Base-by-base conservation (phyloP, 208 protist genomes). In the Wallacemonas sp. region DNA sequence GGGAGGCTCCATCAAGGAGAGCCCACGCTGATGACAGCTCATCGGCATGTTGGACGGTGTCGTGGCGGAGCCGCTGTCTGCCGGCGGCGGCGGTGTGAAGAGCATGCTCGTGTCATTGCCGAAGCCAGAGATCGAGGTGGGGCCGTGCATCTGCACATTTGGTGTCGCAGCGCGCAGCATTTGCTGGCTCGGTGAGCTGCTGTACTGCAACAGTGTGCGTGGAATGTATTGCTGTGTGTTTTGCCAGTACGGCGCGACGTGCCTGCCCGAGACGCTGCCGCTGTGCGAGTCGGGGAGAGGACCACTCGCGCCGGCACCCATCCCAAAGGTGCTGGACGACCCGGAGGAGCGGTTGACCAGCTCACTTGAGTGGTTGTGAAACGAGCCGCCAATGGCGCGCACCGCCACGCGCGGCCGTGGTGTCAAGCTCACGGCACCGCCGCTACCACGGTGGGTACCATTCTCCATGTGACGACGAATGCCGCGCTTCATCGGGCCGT, bases 211-310 rank as follows among this genome's bases (percentile, higher is more conserved):
- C 50, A 26, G 38, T 32, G 32, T 24, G 29, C 50, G 24, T 8
- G 50, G 50, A 19, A 57, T 38, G 0, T 17, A 4, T 27, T 57
- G 50, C 29, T 57, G 63, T 57, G 39, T 67, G 27, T 60, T n/a
- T 39, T 58, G 57, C 48, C 48, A 41, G 42, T 64, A 46, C 27
- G 67, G 59, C 33, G 50, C 48, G 32, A 71, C 57, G 17, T 73
- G 58, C 30, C 48, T 22, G 61, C 52, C 52, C 13, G 15, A 12
- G 33, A 6, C 22, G 50, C 50, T 58, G 50, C 30, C 39, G 29
- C 30, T 5, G 38, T 44, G 9, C 37, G n/a, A 10, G 26, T n/a
- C 15, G 67, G 67, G 10, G 60, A 63, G 45, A 63, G 67, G 17
- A 53, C 32, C 0, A 2, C 52, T n/a, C n/a, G n/a, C n/a, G n/a